Percentiles rank a stretch among this genome's conserved stretches.
phyloP scores from a whole-genome alignment of 2,329 filamentous ascomycete genomes.

The Aureobasidium pullulans region DNA sequence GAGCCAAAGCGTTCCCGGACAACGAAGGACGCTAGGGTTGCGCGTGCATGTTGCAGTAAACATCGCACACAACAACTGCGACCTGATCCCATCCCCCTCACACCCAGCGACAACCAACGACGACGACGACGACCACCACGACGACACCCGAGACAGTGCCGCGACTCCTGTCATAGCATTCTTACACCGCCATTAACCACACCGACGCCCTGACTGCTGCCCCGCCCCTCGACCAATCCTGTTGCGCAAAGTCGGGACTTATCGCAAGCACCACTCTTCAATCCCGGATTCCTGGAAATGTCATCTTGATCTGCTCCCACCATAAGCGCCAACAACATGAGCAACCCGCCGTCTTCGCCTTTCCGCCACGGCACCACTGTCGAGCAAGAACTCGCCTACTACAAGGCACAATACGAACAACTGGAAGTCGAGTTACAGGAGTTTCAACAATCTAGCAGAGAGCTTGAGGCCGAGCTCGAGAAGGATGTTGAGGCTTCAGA shows the following conservation, averaged over 20 bases:
- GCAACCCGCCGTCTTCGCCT: constrained; percentile 29
- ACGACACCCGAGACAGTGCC: constrained; percentile 6
- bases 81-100: not conserved
- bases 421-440: constrained; percentile 86
- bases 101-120: constrained; percentile 7
- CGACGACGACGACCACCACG: not conserved
- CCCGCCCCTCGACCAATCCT: not conserved
- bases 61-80: constrained; percentile 1
- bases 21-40: constrained; percentile 7
- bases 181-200: not conserved
- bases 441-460: constrained; percentile 88
- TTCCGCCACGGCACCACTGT: constrained; percentile 30
- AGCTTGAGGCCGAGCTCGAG: constrained; percentile 89
- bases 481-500: constrained; percentile 94
- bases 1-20: constrained; percentile 7
- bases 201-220: not conserved
- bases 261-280: not conserved
- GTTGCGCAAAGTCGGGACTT: not conserved
- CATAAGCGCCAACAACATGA: constrained; percentile 7
- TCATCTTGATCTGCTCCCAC: not conserved
- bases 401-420: constrained; percentile 92
- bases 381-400: constrained; percentile 81
- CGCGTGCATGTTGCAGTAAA: constrained; percentile 9
- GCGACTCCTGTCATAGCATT: constrained; percentile 2
- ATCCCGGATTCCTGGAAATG: not conserved